These are phyloP conservation scores for Cucurbita pepo DNA, from an alignment of 306 rosid species.

Conservation along the genomic window DNA sequence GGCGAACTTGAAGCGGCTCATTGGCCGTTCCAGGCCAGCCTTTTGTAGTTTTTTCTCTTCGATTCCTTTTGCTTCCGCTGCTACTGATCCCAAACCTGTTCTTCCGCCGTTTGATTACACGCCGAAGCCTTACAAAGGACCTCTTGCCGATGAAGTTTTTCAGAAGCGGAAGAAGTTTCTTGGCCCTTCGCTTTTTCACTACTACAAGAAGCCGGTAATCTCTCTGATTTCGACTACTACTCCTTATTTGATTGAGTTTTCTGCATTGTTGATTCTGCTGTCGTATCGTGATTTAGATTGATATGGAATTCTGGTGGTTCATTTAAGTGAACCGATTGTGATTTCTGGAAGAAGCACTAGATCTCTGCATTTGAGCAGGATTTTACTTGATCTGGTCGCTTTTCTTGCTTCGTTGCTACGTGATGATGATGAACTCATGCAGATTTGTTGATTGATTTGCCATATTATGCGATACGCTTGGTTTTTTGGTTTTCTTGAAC, in stretches of 20 bases:
- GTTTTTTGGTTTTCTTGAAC: background rate
- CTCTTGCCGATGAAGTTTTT: constrained; percentile 47
- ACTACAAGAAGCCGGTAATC: constrained; percentile 70
- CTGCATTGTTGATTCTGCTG: background rate
- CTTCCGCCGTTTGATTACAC: constrained; percentile 57
- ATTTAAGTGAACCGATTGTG: background rate
- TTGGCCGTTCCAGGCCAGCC: constrained; percentile 1
- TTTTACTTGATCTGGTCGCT: background rate
- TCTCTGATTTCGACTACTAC: background rate
- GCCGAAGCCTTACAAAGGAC: constrained; percentile 54
- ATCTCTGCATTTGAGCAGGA: background rate
- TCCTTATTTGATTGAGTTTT: background rate
- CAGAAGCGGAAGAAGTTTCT: constrained; percentile 63
- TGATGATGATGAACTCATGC: background rate
- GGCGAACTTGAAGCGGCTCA: background rate
- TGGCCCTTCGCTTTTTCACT: constrained; percentile 79
- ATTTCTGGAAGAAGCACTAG: background rate
- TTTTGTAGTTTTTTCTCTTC: constrained; percentile 7
- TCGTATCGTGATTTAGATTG: background rate
- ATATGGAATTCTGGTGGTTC: background rate
- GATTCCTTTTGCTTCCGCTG: constrained; percentile 5
- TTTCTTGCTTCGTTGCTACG: background rate
- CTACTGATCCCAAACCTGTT: constrained; percentile 13
- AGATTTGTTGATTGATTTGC: background rate
- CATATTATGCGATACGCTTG: background rate